A percentile compares a stretch with the other conserved stretches of the same genome.
Evolutionary conservation across 768 basidiomycete species (phyloP).

Genomic region (Macrolepiota dolichaula): DNA sequence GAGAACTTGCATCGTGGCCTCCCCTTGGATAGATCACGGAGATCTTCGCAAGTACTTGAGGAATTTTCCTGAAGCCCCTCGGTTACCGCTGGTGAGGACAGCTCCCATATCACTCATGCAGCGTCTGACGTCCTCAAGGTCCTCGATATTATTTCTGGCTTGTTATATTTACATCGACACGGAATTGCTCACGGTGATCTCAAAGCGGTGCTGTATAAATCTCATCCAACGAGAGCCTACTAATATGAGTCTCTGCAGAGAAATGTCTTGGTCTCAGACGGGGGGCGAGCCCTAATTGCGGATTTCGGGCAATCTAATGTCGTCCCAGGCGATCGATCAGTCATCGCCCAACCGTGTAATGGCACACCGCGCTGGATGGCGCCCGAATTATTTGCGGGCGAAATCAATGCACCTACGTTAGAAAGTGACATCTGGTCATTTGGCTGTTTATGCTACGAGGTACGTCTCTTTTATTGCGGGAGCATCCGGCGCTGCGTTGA

Average conservation of each 20-base stretch:
- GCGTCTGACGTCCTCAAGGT: too few relatives aligned
- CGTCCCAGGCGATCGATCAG: background rate
- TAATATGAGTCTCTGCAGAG: background rate
- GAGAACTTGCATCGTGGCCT: too few relatives aligned
- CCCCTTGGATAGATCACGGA: constrained; percentile 19
- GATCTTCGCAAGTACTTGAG: constrained; percentile 15
- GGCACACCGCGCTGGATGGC: background rate
- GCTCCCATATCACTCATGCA: background rate
- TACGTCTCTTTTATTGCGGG: background rate
- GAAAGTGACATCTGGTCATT: background rate
- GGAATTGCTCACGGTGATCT: background rate
- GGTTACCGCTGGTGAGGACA: constrained; percentile 12
- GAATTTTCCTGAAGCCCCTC: constrained; percentile 4
- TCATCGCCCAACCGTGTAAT: background rate
- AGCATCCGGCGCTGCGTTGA: too few relatives aligned
- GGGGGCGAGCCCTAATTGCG: background rate
- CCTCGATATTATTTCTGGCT: background rate
- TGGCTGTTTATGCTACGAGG: background rate
- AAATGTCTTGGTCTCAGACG: background rate
- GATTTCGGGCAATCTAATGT: background rate
- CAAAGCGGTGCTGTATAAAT: background rate
- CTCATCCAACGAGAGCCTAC: background rate
- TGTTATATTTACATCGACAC: background rate
- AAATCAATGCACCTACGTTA: background rate
- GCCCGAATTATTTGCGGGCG: background rate